Conservation (phyloP, 106 monocot genomes). For the Triglochin maritima region DNA sequence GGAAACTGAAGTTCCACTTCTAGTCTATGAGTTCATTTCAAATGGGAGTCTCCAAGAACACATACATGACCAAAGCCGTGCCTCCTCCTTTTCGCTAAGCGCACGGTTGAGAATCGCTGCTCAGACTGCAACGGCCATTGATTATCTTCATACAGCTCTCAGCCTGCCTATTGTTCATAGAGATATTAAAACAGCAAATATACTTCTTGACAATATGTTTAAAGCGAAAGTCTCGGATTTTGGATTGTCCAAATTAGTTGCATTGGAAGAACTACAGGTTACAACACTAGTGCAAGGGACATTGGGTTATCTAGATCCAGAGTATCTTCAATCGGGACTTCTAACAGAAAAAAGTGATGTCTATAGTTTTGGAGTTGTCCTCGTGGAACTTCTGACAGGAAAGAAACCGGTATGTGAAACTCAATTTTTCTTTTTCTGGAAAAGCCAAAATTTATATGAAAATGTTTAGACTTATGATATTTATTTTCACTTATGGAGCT, state of each 20-base stretch:
- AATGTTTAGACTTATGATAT: not conserved
- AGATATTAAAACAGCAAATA: slow-evolving; percentile 33
- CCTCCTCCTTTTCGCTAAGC: not conserved
- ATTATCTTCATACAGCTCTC: slow-evolving; percentile 6
- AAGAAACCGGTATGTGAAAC: not conserved
- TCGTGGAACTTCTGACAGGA: slow-evolving; percentile 27
- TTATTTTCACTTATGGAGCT: not conserved
- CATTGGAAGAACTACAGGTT: slow-evolving; percentile 5
- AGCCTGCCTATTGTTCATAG: slow-evolving; percentile 19
- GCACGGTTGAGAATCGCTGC: slow-evolving; percentile 3
- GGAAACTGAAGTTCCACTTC: slow-evolving; percentile 5
- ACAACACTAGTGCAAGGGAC: slow-evolving; percentile 32
- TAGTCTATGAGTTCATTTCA: slow-evolving; percentile 12
- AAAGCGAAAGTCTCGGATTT: slow-evolving; percentile 38
- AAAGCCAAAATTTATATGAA: not conserved
- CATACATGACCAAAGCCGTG: not conserved
- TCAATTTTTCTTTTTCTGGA: not conserved
- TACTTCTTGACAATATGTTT: slow-evolving; percentile 23
- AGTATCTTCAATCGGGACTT: slow-evolving; percentile 22
- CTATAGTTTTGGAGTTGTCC: slow-evolving; percentile 35
- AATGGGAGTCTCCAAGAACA: slow-evolving; percentile 8
- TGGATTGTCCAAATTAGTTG: slow-evolving; percentile 24
- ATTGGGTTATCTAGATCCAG: slow-evolving; percentile 38
- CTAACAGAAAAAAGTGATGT: slow-evolving; percentile 45
- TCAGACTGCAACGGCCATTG: slow-evolving; percentile 8